Base-by-base conservation (phyloP, 73 alveolate genomes). In the Blepharisma stoltei region DNA sequence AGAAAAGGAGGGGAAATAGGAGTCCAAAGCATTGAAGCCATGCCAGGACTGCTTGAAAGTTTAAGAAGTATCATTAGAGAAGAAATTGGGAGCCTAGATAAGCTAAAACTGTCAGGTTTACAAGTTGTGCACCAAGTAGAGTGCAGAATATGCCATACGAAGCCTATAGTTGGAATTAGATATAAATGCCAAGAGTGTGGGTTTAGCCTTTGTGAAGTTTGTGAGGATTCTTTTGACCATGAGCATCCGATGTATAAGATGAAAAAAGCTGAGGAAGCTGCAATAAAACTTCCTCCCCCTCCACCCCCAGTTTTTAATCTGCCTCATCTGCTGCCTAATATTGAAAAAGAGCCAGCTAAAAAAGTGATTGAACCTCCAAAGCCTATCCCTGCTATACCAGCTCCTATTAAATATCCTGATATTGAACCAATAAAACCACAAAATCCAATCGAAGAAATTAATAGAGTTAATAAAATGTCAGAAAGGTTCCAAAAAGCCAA, bases 111-210 rank as follows among this genome's bases (percentile, higher is more conserved):
- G 14, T 60, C 73, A 11, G 67, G 76, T 14, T 6, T 67, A 23
- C 68, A 6, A 7, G 43, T 70, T 25, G 82, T 55, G 21, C 89
- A 82, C 25, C 77, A 79, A 25, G 54, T 82, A 47, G 81, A 88
- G 23, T 94, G 98, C 54, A 96, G 88, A 77, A 94, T 95, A 75
- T 94, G 98, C 78, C 71, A 86, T 20, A 80, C 67, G 73, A 25
- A 46, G 49, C 98, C 98, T 7, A 76, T 94, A n/a, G 77, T 89
- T 6, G 98, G 98, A 76, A 84, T 86, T 48, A 94, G 98, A 89
- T 94, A 86, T 73, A 86, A 89, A 83, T 94, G 98, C 80, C 71
- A 87, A 5, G 77, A 71, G n/a, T 89, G 96, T 71, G 88, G 88
- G 79, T 86, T 81, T 81, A 97, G 92, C 66, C 83, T 89, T 54